Conservation (phyloP, 192 early-diverging fungal genomes). For the Linderina pennispora region DNA sequence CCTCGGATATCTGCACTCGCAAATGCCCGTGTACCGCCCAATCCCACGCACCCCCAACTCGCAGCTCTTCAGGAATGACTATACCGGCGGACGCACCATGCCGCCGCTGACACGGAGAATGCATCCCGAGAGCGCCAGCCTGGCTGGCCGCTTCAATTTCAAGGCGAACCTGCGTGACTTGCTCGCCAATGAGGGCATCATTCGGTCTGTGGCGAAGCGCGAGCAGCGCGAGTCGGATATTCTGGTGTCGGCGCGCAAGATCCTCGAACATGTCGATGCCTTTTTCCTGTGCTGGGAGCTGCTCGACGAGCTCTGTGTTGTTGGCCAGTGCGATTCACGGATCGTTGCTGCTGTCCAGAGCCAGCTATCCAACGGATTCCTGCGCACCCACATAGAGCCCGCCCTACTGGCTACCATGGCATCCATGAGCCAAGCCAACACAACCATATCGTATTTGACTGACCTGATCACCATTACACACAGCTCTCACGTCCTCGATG, state of each 20-base stretch:
- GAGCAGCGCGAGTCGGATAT: conserved; percentile 20
- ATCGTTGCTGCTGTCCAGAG: conserved; percentile 22
- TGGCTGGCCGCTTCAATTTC: not conserved
- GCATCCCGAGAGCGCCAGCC: not conserved
- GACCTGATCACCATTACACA: conserved; percentile 34
- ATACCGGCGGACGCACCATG: conserved; percentile 11
- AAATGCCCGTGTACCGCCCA: conserved; percentile 32
- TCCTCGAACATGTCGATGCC: conserved; percentile 31
- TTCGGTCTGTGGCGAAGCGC: conserved; percentile 16
- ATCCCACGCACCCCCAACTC: conserved; percentile 21
- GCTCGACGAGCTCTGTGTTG: conserved; percentile 27
- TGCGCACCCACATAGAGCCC: conserved; percentile 37
- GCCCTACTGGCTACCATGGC: conserved; percentile 19
- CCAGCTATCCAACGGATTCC: conserved; percentile 25
- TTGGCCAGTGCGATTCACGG: conserved; percentile 2
- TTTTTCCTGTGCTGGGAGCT: conserved; percentile 47
- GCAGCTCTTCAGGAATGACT: conserved; percentile 12
- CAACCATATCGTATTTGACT: conserved; percentile 27
- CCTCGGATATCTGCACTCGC: conserved; percentile 33
- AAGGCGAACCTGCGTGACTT: conserved; percentile 8
- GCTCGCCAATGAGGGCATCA: conserved; percentile 7
- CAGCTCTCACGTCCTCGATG: conserved; percentile 26
- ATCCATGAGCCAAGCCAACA: conserved; percentile 28
- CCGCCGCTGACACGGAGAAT: conserved; percentile 16
- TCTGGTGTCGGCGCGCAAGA: conserved; percentile 6